A percentile compares a stretch with the other conserved stretches of the same genome.
Evolutionary conservation across 2,329 filamentous ascomycete species (phyloP).

Genomic region (Lasiodiplodia sp.): DNA sequence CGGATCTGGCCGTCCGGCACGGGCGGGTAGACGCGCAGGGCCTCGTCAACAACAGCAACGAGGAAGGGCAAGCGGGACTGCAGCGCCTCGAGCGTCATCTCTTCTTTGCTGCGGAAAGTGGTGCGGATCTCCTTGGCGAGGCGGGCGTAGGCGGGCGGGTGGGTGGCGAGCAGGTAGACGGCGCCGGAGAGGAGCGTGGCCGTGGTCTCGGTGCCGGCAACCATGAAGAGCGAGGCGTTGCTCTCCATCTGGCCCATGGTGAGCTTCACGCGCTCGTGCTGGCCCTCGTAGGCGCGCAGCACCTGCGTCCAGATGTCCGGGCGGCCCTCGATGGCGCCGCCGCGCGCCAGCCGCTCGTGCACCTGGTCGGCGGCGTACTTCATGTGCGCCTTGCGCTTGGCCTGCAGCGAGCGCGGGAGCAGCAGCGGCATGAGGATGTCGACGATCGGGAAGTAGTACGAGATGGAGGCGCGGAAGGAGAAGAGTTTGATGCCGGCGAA

Average conservation of each 20-base stretch:
- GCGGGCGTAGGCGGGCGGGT: background rate
- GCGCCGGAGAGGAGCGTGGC: slow-evolving; percentile 47
- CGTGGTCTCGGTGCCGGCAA: slow-evolving; percentile 53
- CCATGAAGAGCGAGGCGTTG: slow-evolving; percentile 35
- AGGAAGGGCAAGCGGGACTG: slow-evolving; percentile 6
- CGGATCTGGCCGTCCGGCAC: slow-evolving; percentile 46
- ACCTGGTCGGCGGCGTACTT: slow-evolving; percentile 8
- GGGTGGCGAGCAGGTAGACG: slow-evolving; percentile 41
- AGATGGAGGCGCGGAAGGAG: background rate
- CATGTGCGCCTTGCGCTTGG: slow-evolving; percentile 13
- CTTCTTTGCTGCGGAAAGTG: background rate
- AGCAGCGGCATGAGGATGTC: slow-evolving; percentile 8
- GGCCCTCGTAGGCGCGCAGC: slow-evolving; percentile 40
- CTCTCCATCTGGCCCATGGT: slow-evolving; percentile 33
- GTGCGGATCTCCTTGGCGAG: background rate
- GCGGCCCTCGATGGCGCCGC: background rate
- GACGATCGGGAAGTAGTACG: slow-evolving; percentile 4
- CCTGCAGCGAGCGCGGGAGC: slow-evolving; percentile 7
- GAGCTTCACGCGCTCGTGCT: slow-evolving; percentile 29
- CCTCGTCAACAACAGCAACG: slow-evolving; percentile 48
- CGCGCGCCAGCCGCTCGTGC: background rate
- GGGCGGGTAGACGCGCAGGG: slow-evolving; percentile 53
- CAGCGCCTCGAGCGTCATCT: slow-evolving; percentile 12
- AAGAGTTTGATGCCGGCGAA: slow-evolving; percentile 37
- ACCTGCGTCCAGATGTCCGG: slow-evolving; percentile 37